Evolutionary conservation across 768 basidiomycete species (phyloP), one percentile per base, ranked within the genome.

Genomic region (Lactarius vividus): DNA sequence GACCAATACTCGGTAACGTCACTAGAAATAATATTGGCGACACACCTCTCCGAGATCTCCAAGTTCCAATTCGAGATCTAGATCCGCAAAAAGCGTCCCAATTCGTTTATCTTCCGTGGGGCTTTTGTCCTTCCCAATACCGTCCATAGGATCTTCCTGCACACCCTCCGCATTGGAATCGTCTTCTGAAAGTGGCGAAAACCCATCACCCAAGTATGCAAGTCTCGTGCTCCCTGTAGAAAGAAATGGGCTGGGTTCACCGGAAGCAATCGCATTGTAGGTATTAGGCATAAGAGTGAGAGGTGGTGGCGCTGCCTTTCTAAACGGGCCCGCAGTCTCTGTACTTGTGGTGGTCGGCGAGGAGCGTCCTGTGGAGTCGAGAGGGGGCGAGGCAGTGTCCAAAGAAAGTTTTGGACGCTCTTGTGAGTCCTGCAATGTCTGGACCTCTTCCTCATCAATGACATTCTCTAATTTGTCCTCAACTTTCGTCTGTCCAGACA

Each of bases 251-350:
- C 77, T 82, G 2, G 74, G 58, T 44, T 78, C 77, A 28, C 71
- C 68, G 6, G 81, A 77, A 29, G 82, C 71, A 35, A 74, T 71
- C 33, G 79, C 59, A 40, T 77, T 73, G 40, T 67, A 53, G 44
- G 73, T 57, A n/a, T 68, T 69, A 39, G 62, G 79, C 71, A 66
- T 79, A 76, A 66, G 80, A 74, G 65, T 79, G 71, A 72, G 74
- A 16, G 88, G 88, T 2, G 87, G 83, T 0, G 88, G 88, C 37
- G 83, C 70, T 56, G 83, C 80, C 70, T 81, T 83, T 70, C 76
- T 71, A 53, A 72, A 70, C 35, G 75, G 16, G 52, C 13, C 33
- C 9, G 8, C n/a, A 0, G 42, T 31, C 54, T 29, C 52, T 6
- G 29, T 74, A 33, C 64, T 69, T 26, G 70, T 69, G 39, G 73